Evolutionary conservation across 257 asterid species (phyloP).

Genomic region (Haberlea rhodopensis): DNA sequence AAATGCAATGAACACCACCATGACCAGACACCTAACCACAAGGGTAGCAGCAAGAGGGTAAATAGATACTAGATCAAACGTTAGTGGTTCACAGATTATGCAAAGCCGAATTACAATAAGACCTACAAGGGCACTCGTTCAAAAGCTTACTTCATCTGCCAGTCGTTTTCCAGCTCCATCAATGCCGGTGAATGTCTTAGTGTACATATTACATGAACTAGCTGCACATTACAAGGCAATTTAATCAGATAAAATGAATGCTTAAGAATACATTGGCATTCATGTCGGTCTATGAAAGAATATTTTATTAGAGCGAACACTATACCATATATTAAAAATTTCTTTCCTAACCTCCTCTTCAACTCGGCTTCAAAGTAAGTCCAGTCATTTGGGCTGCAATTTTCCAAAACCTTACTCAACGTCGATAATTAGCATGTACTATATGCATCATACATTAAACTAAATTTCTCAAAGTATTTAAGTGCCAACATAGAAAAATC

Average conservation of each 20-base stretch:
- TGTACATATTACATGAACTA: conserved; percentile 78
- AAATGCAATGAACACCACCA: background rate
- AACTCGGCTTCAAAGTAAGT: conserved; percentile 75
- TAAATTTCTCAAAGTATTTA: too few species aligned
- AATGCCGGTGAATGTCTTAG: conserved; percentile 86
- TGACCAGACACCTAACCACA: conserved; percentile 7
- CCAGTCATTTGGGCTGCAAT: conserved; percentile 89
- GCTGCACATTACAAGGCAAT: conserved; percentile 52
- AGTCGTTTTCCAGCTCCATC: conserved; percentile 86
- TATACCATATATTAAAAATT: conserved; percentile 68
- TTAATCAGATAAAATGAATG: conserved; percentile 4
- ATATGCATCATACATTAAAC: background rate
- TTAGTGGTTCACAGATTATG: conserved; percentile 11
- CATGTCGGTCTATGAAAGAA: conserved; percentile 10
- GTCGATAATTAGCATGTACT: conserved; percentile 10
- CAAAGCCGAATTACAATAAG: conserved; percentile 9
- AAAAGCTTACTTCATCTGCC: conserved; percentile 85
- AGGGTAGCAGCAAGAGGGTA: conserved; percentile 7
- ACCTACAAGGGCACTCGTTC: conserved; percentile 3
- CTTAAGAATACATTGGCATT: background rate
- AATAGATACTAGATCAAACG: conserved; percentile 12
- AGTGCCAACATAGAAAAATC: background rate
- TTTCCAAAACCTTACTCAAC: conserved; percentile 31
- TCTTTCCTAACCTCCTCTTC: conserved; percentile 72
- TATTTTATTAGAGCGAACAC: conserved; percentile 3